Evolutionary conservation across 2,329 filamentous ascomycete genomes (phyloP).

Genomic region (Penicillium sp.): DNA sequence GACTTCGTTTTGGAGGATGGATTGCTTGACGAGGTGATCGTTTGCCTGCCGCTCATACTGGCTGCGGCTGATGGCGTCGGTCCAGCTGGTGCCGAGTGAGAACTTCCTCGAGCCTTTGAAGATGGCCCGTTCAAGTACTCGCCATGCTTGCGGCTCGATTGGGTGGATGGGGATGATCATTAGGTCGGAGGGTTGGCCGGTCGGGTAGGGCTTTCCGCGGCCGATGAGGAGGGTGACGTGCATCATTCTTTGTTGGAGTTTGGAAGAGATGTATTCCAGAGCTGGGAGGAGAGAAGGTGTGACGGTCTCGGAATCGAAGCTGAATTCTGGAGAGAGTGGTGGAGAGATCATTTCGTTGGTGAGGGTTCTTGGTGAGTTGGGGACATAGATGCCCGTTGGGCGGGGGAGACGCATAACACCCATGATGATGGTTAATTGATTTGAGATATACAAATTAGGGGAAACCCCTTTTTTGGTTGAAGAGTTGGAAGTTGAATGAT

Average conservation of each 20-base stretch:
- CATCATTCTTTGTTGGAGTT: constrained; percentile 40
- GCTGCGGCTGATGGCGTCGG: constrained; percentile 38
- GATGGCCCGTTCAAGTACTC: constrained; percentile 35
- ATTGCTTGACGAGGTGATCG: constrained; percentile 45
- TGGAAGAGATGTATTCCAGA: constrained; percentile 44
- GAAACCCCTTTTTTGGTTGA: constrained; percentile 1
- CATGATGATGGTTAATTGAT: constrained; percentile 24
- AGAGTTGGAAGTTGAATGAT: background rate
- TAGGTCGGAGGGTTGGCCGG: constrained; percentile 39
- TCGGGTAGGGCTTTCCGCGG: constrained; percentile 41
- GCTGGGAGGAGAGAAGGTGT: constrained; percentile 40
- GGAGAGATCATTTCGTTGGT: constrained; percentile 45
- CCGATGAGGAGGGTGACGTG: constrained; percentile 45
- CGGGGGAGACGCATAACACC: constrained; percentile 39
- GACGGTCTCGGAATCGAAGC: constrained; percentile 40
- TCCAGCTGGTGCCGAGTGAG: constrained; percentile 41
- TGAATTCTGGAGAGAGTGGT: constrained; percentile 41
- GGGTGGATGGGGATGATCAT: constrained; percentile 40
- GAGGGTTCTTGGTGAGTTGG: constrained; percentile 37
- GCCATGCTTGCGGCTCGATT: constrained; percentile 33
- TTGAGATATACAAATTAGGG: background rate
- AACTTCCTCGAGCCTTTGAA: constrained; percentile 41
- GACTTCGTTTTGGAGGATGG: constrained; percentile 47
- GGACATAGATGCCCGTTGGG: constrained; percentile 38
- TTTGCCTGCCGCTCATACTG: constrained; percentile 38